phyloP scores from a whole-genome alignment of 2,329 filamentous ascomycete genomes.

The Fusarium secorum region DNA sequence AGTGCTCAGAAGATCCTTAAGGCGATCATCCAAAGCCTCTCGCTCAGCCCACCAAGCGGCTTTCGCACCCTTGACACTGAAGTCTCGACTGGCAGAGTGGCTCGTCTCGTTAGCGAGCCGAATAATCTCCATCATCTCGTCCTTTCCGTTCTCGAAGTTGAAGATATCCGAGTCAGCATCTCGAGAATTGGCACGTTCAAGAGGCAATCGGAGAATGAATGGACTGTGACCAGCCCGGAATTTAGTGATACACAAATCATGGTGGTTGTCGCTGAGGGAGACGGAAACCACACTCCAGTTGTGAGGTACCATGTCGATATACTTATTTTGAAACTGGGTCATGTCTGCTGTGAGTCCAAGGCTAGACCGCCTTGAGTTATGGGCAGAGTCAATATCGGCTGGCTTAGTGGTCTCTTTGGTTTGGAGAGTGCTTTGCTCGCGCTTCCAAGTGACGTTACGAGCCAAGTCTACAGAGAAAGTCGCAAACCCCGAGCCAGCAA shows the following conservation, averaged over 20 bases:
- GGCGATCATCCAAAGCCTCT: slow-evolving; percentile 77
- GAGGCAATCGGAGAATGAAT: slow-evolving; percentile 85
- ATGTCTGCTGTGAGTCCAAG: slow-evolving; percentile 61
- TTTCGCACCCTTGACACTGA: slow-evolving; percentile 77
- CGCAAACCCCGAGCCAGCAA: slow-evolving; percentile 63
- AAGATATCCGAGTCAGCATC: slow-evolving; percentile 83
- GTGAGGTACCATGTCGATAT: slow-evolving; percentile 83
- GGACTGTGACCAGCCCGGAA: slow-evolving; percentile 78
- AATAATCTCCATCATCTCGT: slow-evolving; percentile 85
- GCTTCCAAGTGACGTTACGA: slow-evolving; percentile 71
- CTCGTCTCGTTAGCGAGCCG: slow-evolving; percentile 82
- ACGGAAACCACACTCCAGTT: slow-evolving; percentile 89
- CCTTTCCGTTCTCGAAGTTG: slow-evolving; percentile 79
- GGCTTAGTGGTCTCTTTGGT: slow-evolving; percentile 34
- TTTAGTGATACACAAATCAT: slow-evolving; percentile 90
- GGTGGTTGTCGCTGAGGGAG: slow-evolving; percentile 79
- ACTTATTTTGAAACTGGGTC: slow-evolving; percentile 76
- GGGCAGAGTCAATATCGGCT: neutral
- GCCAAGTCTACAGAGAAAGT: slow-evolving; percentile 73
- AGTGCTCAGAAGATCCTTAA: slow-evolving; percentile 80
- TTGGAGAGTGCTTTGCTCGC: slow-evolving; percentile 68
- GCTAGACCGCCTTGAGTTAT: slow-evolving; percentile 50
- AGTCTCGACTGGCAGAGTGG: slow-evolving; percentile 71
- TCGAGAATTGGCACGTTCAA: slow-evolving; percentile 81
- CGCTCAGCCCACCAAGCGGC: slow-evolving; percentile 90